Base-by-base conservation (phyloP, 1,139 yeast species). In the Yamadazyma epiphylla region DNA sequence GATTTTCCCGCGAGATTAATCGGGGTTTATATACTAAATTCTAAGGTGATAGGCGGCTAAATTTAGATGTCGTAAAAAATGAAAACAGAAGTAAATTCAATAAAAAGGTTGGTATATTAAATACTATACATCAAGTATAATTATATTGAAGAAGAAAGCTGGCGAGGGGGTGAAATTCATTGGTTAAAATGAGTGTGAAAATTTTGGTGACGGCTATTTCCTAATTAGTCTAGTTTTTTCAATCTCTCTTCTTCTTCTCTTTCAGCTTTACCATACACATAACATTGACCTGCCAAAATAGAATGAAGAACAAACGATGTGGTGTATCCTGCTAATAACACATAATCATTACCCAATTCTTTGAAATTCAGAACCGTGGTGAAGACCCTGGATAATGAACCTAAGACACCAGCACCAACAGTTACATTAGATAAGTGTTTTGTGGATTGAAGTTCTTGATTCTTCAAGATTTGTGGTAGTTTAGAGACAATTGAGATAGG, bases 361-460 rank as follows among this genome's bases (percentile, higher is more conserved):
- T 51, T 43, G 27, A 51, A 53, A 28, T 49, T 50, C 39, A 65
- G 70, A 25, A 70, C 32, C 1, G 81, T 73, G 22, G 85, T 78
- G 47, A 71, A 75, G 11, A 77, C 74, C 34, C 85, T 60, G 16
- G 75, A 70, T 20, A 70, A 52, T 3, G 80, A 64, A 0, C 84
- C 84, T 9, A 72, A 35, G 22, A 72, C 60, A 46, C 76, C 74
- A 35, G 78, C 80, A 30, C 69, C 60, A 24, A 78, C 71, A 7
- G 81, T 70, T 26, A 75, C 55, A 11, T 65, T 61, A 13, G 79
- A 66, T 41, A 78, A 62, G 45, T 76, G 80, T 15, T 70, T 69
- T 1, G 82, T 75, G 3, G 79, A 68, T 39, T 64, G 60, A 45
- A 69, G 64, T 29, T 51, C 55, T 42, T 62, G 57, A 45, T 77